A percentile compares a stretch with the other conserved stretches of the same genome.
These are phyloP conservation scores for Echium plantagineum DNA, from an alignment of 257 asterid species.

Conservation along the genomic window DNA sequence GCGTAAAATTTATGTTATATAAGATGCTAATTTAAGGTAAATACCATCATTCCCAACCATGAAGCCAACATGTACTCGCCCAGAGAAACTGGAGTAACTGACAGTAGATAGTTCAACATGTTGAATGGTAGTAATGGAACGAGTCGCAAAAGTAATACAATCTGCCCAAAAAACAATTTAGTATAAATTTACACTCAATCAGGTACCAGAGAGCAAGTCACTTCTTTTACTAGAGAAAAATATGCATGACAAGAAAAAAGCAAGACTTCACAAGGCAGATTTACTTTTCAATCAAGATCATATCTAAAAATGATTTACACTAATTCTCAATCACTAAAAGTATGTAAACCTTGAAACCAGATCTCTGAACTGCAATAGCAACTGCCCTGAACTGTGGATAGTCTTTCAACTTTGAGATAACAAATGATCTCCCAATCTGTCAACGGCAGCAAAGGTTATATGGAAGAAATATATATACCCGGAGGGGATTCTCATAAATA, in stretches of 20 bases:
- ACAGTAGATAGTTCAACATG: slow-evolving; percentile 75
- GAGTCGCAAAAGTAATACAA: slow-evolving; percentile 69
- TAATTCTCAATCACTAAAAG: background rate
- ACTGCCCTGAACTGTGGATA: slow-evolving; percentile 74
- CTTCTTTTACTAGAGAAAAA: no score
- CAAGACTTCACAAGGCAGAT: no score
- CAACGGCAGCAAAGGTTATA: background rate
- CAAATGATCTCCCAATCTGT: slow-evolving; percentile 71
- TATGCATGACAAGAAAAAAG: no score
- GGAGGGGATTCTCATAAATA: background rate
- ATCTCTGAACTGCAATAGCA: slow-evolving; percentile 52
- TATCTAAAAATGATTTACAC: no score
- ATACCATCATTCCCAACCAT: slow-evolving; percentile 92
- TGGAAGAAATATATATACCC: no score
- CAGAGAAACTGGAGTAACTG: slow-evolving; percentile 70
- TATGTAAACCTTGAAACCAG: slow-evolving; percentile 58
- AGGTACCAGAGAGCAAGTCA: background rate
- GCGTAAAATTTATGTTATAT: background rate
- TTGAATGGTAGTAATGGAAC: slow-evolving; percentile 77
- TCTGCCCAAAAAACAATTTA: slow-evolving; percentile 22
- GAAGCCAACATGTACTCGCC: slow-evolving; percentile 72
- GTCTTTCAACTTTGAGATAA: slow-evolving; percentile 65
- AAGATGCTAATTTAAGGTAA: background rate
- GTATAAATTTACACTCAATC: background rate
- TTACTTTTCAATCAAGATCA: no score